Percentiles rank a stretch among this genome's conserved stretches.
phyloP scores from a whole-genome alignment of 2,329 filamentous ascomycete species.

The Monilinia fructicola region DNA sequence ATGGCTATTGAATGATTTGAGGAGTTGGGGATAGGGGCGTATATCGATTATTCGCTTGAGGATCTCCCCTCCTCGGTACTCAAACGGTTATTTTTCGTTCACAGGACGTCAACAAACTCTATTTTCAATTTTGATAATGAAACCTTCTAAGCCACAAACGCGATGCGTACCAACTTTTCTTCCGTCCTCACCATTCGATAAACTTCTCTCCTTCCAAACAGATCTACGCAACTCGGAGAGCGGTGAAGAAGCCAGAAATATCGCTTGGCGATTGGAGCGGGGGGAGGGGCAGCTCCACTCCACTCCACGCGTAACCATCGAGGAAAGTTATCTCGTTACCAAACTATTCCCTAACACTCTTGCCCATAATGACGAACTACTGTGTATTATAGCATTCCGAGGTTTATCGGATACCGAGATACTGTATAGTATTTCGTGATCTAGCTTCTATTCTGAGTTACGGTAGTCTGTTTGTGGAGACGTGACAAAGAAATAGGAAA shows the following conservation, averaged over 20 bases:
- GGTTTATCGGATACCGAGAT: neutral
- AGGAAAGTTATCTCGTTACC: slow-evolving; percentile 7
- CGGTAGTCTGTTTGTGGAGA: neutral
- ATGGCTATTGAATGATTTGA: neutral
- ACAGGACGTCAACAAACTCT: neutral
- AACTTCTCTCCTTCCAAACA: neutral
- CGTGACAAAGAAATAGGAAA: slow-evolving; percentile 1
- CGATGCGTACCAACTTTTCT: neutral
- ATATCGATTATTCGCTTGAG: slow-evolving; percentile 11
- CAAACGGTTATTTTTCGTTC: neutral
- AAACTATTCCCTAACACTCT: neutral
- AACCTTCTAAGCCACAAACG: neutral
- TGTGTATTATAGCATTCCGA: slow-evolving; percentile 10
- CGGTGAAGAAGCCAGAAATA: slow-evolving; percentile 12
- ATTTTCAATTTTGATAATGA: neutral
- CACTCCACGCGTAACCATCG: slow-evolving; percentile 1
- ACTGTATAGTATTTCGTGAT: neutral
- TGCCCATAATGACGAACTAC: slow-evolving; percentile 3
- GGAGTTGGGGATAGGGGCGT: neutral
- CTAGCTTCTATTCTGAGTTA: neutral
- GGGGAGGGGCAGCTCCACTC: slow-evolving; percentile 13
- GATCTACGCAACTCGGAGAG: slow-evolving; percentile 15
- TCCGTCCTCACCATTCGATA: neutral
- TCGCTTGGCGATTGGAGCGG: slow-evolving; percentile 15
- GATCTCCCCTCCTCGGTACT: neutral